Conservation (phyloP, 176 grass and related monocot genomes). For the Bonia amplexicaulis region DNA sequence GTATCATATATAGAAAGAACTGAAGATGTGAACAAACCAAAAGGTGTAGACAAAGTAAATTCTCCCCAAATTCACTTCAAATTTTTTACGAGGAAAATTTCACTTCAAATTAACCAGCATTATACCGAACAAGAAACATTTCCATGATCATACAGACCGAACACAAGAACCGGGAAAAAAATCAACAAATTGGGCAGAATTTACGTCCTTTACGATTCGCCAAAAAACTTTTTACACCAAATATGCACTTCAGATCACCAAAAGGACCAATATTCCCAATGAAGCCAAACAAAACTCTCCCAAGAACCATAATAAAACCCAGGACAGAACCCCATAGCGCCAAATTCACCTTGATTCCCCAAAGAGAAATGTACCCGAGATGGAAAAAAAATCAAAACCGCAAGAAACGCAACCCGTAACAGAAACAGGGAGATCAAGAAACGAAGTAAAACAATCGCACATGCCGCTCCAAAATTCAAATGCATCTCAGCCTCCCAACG, state of each 20-base stretch:
- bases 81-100: not conserved
- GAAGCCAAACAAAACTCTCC: not conserved
- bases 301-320: not conserved
- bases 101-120: not conserved
- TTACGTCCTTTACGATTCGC: not conserved
- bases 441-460: not conserved
- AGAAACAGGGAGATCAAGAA: not conserved
- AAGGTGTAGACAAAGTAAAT: not conserved
- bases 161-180: not conserved
- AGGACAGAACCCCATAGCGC: not conserved
- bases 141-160: conserved; percentile 4
- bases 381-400: not conserved
- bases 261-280: not conserved
- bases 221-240: not conserved
- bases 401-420: not conserved
- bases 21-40: not conserved
- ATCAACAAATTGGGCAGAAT: not conserved
- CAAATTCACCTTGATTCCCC: not conserved
- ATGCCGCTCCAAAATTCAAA: not conserved
- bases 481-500: not conserved
- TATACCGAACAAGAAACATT: not conserved
- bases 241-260: not conserved
- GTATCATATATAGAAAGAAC: not conserved
- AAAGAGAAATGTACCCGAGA: not conserved
- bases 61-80: not conserved